A percentile compares a stretch with the other conserved stretches of the same genome.
Conservation (phyloP, 495 filamentous ascomycete species). For the Bryoglossum gracile region DNA sequence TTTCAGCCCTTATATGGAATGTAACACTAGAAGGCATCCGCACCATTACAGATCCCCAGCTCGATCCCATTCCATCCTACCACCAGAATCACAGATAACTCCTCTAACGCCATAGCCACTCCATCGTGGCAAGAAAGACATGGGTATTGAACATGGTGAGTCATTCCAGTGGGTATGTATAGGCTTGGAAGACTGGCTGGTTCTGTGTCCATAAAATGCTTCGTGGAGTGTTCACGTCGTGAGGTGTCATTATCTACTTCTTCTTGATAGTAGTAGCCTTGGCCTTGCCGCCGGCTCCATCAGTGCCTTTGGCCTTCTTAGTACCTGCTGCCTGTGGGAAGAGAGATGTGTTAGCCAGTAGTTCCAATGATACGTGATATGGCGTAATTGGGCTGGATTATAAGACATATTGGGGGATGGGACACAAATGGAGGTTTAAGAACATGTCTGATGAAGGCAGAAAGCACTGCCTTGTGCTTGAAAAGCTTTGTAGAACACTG, state of each 20-base stretch:
- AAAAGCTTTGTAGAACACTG: background rate
- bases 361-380: too few species aligned
- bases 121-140: slow-evolving; percentile 15
- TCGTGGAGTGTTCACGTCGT: slow-evolving; percentile 17
- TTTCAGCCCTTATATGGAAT: slow-evolving; percentile 11
- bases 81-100: slow-evolving; percentile 12
- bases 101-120: slow-evolving; percentile 24
- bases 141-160: slow-evolving; percentile 19
- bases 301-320: slow-evolving; percentile 33
- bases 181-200: slow-evolving; percentile 12
- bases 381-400: too few species aligned
- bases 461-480: background rate
- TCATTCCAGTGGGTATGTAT: slow-evolving; percentile 18
- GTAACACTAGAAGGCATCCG: slow-evolving; percentile 17
- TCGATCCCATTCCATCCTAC: background rate
- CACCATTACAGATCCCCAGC: slow-evolving; percentile 16
- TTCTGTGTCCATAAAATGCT: slow-evolving; percentile 10
- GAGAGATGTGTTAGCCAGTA: background rate
- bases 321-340: slow-evolving; percentile 27
- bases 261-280: slow-evolving; percentile 16
- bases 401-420: too few species aligned
- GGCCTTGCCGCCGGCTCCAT: slow-evolving; percentile 24
- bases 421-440: too few species aligned
- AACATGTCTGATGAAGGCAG: background rate
- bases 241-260: slow-evolving; percentile 15